A percentile compares a stretch with the other conserved stretches of the same genome.
These are phyloP conservation scores for Avena sativa DNA, from an alignment of 176 grass and related monocot species.

Conservation along the genomic window DNA sequence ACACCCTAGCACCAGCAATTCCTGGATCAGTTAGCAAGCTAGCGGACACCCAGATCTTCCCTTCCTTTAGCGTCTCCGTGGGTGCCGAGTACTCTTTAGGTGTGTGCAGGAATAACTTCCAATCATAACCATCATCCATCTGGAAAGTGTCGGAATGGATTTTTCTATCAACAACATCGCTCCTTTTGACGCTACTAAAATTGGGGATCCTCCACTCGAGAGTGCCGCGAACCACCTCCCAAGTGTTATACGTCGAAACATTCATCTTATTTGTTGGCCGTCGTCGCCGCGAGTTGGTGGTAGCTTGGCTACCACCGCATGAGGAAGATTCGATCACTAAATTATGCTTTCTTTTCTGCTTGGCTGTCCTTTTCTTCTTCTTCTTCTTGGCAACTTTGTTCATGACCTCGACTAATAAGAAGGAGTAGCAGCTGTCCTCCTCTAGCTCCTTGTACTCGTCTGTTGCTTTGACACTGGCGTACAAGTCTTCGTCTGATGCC, in stretches of 20 bases:
- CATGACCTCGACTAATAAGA: accelerated
- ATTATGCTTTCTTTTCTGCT: too few species aligned
- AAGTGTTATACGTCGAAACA: not conserved
- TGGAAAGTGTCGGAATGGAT: not conserved
- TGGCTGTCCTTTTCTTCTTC: too few species aligned
- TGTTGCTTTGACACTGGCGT: too few species aligned
- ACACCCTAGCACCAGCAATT: not conserved
- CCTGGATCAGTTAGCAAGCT: not conserved
- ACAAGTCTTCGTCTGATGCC: too few species aligned
- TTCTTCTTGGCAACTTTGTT: not conserved
- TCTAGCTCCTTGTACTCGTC: not conserved
- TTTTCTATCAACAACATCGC: not conserved
- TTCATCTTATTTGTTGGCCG: not conserved
- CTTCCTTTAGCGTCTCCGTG: not conserved
- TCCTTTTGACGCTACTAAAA: not conserved
- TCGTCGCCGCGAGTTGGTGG: too few species aligned
- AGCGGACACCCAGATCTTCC: not conserved
- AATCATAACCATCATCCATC: not conserved
- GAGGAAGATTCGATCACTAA: too few species aligned
- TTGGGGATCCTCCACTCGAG: not conserved
- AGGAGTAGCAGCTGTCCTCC: not conserved
- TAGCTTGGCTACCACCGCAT: too few species aligned
- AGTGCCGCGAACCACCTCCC: not conserved
- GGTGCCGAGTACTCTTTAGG: too few species aligned
- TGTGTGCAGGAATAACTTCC: not conserved